Evolutionary conservation across 305 asterid species (phyloP).

Genomic region (Solanum hybrid): DNA sequence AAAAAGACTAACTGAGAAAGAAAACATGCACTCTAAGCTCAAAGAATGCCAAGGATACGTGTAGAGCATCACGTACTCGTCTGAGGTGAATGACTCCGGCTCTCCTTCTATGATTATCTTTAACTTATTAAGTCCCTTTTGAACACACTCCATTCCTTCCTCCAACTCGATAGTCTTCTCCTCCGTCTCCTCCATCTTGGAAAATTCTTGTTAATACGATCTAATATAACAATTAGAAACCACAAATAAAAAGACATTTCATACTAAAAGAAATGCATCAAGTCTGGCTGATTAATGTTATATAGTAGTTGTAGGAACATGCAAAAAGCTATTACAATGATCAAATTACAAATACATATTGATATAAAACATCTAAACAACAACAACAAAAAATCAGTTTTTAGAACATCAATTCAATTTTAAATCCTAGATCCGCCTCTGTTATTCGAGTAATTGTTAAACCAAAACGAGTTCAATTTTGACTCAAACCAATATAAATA

Average conservation of each 20-base stretch:
- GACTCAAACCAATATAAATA: not conserved
- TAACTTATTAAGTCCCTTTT: conserved; percentile 28
- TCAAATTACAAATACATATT: not conserved
- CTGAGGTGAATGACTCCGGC: conserved; percentile 17
- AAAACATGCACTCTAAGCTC: not conserved
- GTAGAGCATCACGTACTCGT: conserved; percentile 37
- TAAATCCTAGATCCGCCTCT: not conserved
- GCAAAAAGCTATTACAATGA: not conserved
- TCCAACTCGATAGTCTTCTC: conserved; percentile 16
- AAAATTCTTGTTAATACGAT: not conserved
- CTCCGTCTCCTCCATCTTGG: conserved; percentile 6
- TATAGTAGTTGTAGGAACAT: not conserved
- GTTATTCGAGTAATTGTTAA: not conserved
- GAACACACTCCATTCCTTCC: conserved; percentile 35
- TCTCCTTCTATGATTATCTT: conserved; percentile 28
- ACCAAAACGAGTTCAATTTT: not conserved
- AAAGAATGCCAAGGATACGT: conserved; percentile 29
- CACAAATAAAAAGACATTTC: not conserved
- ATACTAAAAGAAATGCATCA: not conserved
- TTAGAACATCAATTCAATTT: not conserved
- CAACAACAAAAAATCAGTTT: not conserved
- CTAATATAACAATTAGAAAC: conserved; percentile 3
- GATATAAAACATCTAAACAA: not conserved
- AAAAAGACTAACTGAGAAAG: not conserved
- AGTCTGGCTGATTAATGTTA: not conserved